Evolutionary conservation across 108 stramenopile species (phyloP), one percentile per base, ranked within the genome.

Genomic region (Fistulifera pelliculosa): DNA sequence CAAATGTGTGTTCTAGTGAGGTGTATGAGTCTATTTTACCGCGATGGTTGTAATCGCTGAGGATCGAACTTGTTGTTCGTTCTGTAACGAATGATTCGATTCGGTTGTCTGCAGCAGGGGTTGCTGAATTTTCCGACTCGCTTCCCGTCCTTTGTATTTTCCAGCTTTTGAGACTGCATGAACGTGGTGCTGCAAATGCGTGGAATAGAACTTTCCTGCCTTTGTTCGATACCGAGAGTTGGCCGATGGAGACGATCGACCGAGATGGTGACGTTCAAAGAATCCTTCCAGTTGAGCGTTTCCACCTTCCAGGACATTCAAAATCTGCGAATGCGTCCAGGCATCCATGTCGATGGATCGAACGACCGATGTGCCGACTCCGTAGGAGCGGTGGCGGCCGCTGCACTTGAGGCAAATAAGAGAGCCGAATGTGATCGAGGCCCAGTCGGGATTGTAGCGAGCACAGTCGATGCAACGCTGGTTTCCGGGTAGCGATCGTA

Each of bases 351-450:
- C 65, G 24, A 81, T 50, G 14, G 77, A 79, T 11, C 80, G 68
- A 22, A 91, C 80, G 26, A 70, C 70, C 27, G 75, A 69, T 31
- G 56, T 61, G 50, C 78, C 64, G 41, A 93, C 88, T 10, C 92
- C 92, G 11, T 90, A 56, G 1, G 74, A 73, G 14, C 92, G 79
- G 77, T 93, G 92, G n/a, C 61, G 55, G 14, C 88, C 92, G 52
- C 66, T 66, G 61, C 87, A 89, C 35, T 73, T 60, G 41, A 93
- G 54, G 66, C 92, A 93, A 19, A 93, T 45, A 0, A 87, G 49
- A 26, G 66, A 67, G 2, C 92, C 92, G 54, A 79, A 88, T 19
- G 69, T 70, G 2, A 90, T 80, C 13, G 71, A 67, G 3, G 92
- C 92, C 92, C 92, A 93, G 7, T 75, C 61, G 12, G 86, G 84